Evolutionary conservation across 2,329 filamentous ascomycete species (phyloP).

Genomic region (Thielaviopsis populi): DNA sequence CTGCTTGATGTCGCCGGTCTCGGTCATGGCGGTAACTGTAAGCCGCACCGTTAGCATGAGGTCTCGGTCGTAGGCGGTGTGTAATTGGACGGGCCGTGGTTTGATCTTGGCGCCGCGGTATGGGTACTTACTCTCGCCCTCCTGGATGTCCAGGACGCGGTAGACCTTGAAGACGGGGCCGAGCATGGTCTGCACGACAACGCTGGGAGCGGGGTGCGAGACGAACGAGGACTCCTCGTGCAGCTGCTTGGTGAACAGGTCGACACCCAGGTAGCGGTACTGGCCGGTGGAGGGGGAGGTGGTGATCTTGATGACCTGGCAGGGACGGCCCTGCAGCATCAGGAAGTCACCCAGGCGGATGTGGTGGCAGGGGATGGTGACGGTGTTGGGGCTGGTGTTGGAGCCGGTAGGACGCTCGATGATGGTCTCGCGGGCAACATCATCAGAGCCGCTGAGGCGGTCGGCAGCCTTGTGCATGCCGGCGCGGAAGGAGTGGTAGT

Average conservation of each 20-base stretch:
- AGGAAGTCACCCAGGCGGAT: slow-evolving; percentile 97
- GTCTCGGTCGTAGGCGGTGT: slow-evolving; percentile 14
- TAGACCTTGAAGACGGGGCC: slow-evolving; percentile 99
- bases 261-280: slow-evolving; percentile 98
- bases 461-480: slow-evolving; percentile 43
- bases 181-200: slow-evolving; percentile 98
- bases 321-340: slow-evolving; percentile 96
- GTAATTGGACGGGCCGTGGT: neutral
- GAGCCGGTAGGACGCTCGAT: slow-evolving; percentile 22
- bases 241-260: slow-evolving; percentile 99
- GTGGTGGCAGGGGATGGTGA: slow-evolving; percentile 98
- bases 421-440: slow-evolving; percentile 33
- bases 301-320: slow-evolving; percentile 99
- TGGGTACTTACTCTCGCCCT: slow-evolving; percentile 37
- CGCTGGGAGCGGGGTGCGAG: slow-evolving; percentile 89
- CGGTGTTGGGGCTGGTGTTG: slow-evolving; percentile 52
- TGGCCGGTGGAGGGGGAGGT: slow-evolving; percentile 95
- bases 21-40: slow-evolving; percentile 84
- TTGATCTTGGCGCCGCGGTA: slow-evolving; percentile 6
- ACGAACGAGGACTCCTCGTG: slow-evolving; percentile 98
- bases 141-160: slow-evolving; percentile 92
- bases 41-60: slow-evolving; percentile 15
- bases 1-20: slow-evolving; percentile 98
- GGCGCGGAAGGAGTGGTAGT: slow-evolving; percentile 44
- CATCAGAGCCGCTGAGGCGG: slow-evolving; percentile 34